Evolutionary conservation across 352 stramenopile genomes (phyloP).

Genomic region (Phytophthora foliorum): DNA sequence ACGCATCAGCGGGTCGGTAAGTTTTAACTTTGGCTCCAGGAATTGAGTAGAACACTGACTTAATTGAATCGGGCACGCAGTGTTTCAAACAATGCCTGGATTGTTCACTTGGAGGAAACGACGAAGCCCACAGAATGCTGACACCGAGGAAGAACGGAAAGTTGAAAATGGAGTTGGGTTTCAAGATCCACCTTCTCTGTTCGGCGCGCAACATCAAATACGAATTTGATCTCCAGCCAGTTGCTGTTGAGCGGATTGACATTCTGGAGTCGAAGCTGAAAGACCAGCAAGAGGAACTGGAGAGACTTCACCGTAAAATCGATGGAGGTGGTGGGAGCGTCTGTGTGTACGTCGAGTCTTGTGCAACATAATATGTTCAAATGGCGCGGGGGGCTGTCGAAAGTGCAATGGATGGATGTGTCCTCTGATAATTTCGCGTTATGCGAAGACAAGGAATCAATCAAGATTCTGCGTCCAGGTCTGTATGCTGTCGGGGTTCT

Average conservation of each 20-base stretch:
- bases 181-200: slow-evolving; percentile 1
- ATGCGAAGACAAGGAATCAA: not conserved
- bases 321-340: not conserved
- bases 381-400: not conserved
- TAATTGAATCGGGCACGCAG: not conserved
- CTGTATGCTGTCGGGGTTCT: not conserved
- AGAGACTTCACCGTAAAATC: slow-evolving; percentile 11
- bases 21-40: not conserved
- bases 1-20: slow-evolving; percentile 1
- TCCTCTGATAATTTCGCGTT: not conserved
- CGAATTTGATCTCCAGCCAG: slow-evolving; percentile 7
- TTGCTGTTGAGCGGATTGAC: slow-evolving; percentile 8
- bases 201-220: slow-evolving; percentile 1
- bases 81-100: slow-evolving; percentile 13
- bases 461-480: not conserved
- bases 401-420: not conserved
- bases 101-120: not conserved
- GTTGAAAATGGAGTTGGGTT: not conserved
- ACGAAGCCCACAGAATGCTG: slow-evolving; percentile 4
- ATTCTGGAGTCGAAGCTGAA: slow-evolving; percentile 29
- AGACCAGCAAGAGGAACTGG: slow-evolving; percentile 32
- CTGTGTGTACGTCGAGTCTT: not conserved
- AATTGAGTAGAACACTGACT: not conserved
- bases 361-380: not conserved
- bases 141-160: not conserved